phyloP scores from a whole-genome alignment of 805 yeast genomes.

The Cyberlindnera mycetangii region DNA sequence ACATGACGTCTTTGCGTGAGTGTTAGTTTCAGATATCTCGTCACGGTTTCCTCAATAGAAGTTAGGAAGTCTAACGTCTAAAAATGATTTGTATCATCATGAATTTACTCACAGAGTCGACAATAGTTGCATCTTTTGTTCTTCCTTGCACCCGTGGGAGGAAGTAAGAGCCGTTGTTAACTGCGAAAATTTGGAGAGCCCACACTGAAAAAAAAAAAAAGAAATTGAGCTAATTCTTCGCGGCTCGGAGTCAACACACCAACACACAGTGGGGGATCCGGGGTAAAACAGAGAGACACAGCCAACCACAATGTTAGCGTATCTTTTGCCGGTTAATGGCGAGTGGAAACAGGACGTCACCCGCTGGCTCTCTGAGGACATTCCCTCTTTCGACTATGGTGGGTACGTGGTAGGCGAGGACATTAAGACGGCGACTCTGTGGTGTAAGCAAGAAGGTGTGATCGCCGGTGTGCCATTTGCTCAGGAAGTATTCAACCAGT shows the following conservation, averaged over 20 bases:
- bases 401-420: constrained; percentile 91
- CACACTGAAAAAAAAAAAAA: background rate
- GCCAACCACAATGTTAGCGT: constrained; percentile 31
- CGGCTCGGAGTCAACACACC: background rate
- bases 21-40: constrained; percentile 14
- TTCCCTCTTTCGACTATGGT: constrained; percentile 91
- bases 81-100: constrained; percentile 25
- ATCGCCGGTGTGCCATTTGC: constrained; percentile 90
- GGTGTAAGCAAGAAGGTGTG: constrained; percentile 78
- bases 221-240: constrained; percentile 9
- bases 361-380: constrained; percentile 79
- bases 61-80: constrained; percentile 35
- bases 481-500: constrained; percentile 75
- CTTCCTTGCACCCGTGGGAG: background rate
- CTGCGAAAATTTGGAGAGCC: background rate
- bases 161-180: background rate
- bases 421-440: constrained; percentile 67
- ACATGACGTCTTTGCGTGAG: constrained; percentile 48
- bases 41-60: constrained; percentile 25
- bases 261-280: background rate
- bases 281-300: background rate
- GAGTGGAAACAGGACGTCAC: constrained; percentile 80
- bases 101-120: constrained; percentile 10
- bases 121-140: background rate
- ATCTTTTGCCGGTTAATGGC: constrained; percentile 72